Percentiles rank a stretch among this genome's conserved stretches.
Conservation (phyloP, 2,329 filamentous ascomycete species). For the Colletotrichum sp. region DNA sequence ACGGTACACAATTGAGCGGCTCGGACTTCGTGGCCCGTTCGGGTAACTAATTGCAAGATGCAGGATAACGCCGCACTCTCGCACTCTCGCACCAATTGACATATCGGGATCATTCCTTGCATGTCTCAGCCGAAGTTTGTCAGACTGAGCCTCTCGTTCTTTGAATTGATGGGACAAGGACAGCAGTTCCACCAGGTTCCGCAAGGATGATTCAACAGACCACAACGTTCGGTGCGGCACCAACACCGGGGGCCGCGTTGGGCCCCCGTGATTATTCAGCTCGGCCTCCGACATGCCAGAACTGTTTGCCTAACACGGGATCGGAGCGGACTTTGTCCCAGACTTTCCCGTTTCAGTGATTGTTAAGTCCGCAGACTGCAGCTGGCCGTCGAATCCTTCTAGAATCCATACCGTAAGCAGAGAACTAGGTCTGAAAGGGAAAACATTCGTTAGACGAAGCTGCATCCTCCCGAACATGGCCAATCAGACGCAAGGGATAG, state of each 20-base stretch:
- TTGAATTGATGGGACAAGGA: background rate
- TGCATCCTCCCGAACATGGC: background rate
- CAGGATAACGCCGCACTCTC: background rate
- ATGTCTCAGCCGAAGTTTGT: background rate
- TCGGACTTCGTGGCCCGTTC: background rate
- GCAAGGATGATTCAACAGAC: accelerated
- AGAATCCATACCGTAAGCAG: background rate
- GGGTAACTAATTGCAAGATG: background rate
- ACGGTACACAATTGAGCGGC: background rate
- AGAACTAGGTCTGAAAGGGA: background rate
- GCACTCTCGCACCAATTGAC: background rate
- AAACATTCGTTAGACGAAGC: background rate
- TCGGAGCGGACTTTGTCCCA: background rate
- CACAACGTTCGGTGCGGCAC: background rate
- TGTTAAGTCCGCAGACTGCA: background rate
- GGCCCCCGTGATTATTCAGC: background rate
- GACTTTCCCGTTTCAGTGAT: background rate
- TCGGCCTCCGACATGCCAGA: background rate
- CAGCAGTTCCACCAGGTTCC: background rate
- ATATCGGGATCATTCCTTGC: background rate
- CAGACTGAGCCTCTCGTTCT: background rate
- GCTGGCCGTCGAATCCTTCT: background rate
- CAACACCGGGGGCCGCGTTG: background rate
- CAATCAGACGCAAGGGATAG: background rate
- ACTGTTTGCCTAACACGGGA: background rate